Evolutionary conservation across 805 yeast species (phyloP), one percentile per base, ranked within the genome.

Genomic region (Pichia paraexigua): DNA sequence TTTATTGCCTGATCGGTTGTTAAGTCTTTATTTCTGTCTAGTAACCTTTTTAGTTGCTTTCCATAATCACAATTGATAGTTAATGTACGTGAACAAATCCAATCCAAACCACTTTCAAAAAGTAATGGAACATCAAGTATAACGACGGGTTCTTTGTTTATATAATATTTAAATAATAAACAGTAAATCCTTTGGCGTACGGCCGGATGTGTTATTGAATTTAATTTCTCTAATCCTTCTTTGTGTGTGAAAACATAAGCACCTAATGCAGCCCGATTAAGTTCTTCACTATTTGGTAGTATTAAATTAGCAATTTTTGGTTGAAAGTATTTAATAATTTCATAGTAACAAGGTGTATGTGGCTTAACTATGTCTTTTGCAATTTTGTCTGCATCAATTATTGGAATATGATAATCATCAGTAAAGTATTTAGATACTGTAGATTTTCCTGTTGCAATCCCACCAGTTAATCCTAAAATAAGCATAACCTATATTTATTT

Each of bases 381-480:
- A 43, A 95, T 84, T 47, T 78, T 65, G 65, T 94, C 99, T 1
- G 99, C 98, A 70, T 94, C 99, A 1, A 94, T 75, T 1, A 94
- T 67, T 0, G 85, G 75, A 6, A 86, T 53, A 2, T 71, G 62
- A 60, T 82, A 75, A 12, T 78, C 68, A 11, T 78, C 76, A 5
- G 65, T 55, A 12, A 94, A 68, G 37, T 77, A 66, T 18, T 69
- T 62, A 0, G 97, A 87, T 0, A 87, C 97, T 0, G 98, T 92
- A 20, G 96, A 85, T 62, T 94, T 94, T 3, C 99, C 99, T n/a
- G 94, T 78, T 6, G 97, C 96, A 47, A 94, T 94, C 1, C 97
- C 97, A 2, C 99, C 99, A 0, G 99, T 94, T n/a, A 94, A 76
- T 1, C 99, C 99, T 7, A 94, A 77, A 32, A 94, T 76, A 44